These are phyloP conservation scores for Trichoderma koningiopsis DNA, from an alignment of 2,329 filamentous ascomycete genomes.

Conservation along the genomic window DNA sequence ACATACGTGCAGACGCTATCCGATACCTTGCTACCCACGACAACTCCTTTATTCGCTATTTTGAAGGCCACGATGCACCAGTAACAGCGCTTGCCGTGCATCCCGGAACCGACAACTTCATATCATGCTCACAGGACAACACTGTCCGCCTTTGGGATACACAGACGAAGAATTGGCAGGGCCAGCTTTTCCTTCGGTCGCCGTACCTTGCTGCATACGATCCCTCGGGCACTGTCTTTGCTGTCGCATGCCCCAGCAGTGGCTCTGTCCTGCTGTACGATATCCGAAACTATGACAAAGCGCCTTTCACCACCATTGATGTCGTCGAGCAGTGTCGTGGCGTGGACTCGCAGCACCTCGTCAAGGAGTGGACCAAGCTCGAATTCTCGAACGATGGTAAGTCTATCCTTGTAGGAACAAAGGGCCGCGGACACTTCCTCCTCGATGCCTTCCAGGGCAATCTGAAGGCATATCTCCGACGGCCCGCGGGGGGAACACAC, in stretches of 20 bases:
- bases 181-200: slow-evolving; percentile 75
- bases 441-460: slow-evolving; percentile 89
- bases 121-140: slow-evolving; percentile 88
- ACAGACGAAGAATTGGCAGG: slow-evolving; percentile 75
- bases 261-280: slow-evolving; percentile 88
- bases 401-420: slow-evolving; percentile 79
- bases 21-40: slow-evolving; percentile 90
- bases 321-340: slow-evolving; percentile 59
- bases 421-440: slow-evolving; percentile 81
- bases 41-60: slow-evolving; percentile 95
- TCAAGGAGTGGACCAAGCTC: slow-evolving; percentile 81
- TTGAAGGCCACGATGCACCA: slow-evolving; percentile 81
- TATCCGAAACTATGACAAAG: slow-evolving; percentile 88
- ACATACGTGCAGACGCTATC: slow-evolving; percentile 83
- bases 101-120: slow-evolving; percentile 85
- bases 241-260: slow-evolving; percentile 78
- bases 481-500: slow-evolving; percentile 55
- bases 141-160: slow-evolving; percentile 91
- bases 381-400: slow-evolving; percentile 98
- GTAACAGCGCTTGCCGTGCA: slow-evolving; percentile 85
- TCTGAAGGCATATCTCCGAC: slow-evolving; percentile 72
- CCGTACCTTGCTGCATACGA: slow-evolving; percentile 89
- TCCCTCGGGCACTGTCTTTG: slow-evolving; percentile 88
- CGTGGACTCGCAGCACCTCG: slow-evolving; percentile 58
- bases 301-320: slow-evolving; percentile 85